Base-by-base conservation (phyloP, 352 stramenopile genomes). In the Pythium biforme region DNA sequence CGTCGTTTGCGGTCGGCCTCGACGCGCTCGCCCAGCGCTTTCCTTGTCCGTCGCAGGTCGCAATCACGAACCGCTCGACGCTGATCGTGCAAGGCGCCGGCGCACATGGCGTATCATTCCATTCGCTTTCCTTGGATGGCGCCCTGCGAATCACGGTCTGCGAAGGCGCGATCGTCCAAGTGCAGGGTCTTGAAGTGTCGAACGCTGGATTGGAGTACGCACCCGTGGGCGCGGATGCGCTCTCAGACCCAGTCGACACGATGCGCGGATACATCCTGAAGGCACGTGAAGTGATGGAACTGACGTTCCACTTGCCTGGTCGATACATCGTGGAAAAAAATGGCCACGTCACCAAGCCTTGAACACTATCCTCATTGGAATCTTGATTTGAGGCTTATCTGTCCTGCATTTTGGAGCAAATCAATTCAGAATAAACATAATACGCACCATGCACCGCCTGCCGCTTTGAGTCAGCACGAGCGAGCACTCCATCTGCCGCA, bases 251-350 rank as follows among this genome's bases (percentile, higher is more conserved):
- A 0, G 69, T 90, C 10, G 70, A 81, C 31, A 62, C 70, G 14
- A 90, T 88, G 76, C 77, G 81, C 33, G 81, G 81, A 25, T 90
- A 90, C 56, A 53, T 56, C 3, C 51, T 90, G 12, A 69, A 72
- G n/a, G 62, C 73, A 19, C 20, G 62, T 0, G 72, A 76, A 29
- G 7, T 85, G 17, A 70, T 77, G 31, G 74, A 81, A 22, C 67
- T 90, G 27, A 43, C 56, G 43, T 84, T 88, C 26, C 67, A 81
- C 31, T 53, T 56, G 3, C 77, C 80, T 20, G 76, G 79, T 9
- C 52, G 74, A 39, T 88, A 89, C 62, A 50, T 73, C 12, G 68
- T 91, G 27, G 60, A 79, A 22, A 69, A 78, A 49, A 27, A 33
- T 7, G 50, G 45, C n/a, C 27, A 56, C 4, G 29, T 56, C 31